phyloP scores from a whole-genome alignment of 23 red algal genomes.

The Cyanidioschyzon merolae region DNA sequence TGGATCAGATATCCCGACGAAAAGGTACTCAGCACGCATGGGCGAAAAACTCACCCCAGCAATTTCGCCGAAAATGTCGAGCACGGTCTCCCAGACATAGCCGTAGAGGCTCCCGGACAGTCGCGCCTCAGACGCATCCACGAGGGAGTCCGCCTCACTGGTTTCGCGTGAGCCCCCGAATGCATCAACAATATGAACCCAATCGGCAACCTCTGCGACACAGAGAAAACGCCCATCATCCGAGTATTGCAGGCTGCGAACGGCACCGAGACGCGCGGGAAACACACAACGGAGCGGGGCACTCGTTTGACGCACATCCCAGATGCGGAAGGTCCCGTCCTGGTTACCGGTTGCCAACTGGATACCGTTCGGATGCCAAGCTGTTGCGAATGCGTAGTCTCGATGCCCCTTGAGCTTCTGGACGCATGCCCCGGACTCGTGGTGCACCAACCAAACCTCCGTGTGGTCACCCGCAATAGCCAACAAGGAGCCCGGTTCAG shows the following conservation, averaged over 20 bases:
- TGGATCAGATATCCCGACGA: conserved; percentile 52
- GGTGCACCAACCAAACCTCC: conserved; percentile 38
- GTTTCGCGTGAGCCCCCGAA: conserved; percentile 23
- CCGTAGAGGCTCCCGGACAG: background rate
- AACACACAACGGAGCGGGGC: conserved; percentile 21
- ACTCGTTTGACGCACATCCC: conserved; percentile 37
- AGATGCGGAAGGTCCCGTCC: conserved; percentile 78
- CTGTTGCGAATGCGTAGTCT: conserved; percentile 76
- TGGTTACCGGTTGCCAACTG: conserved; percentile 79
- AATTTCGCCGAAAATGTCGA: conserved; percentile 83
- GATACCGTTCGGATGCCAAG: conserved; percentile 69
- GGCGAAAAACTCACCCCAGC: conserved; percentile 55
- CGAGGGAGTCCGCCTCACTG: background rate
- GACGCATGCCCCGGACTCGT: conserved; percentile 28
- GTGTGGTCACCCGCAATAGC: conserved; percentile 57
- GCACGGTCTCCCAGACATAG: conserved; percentile 41
- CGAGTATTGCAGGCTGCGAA: conserved; percentile 63
- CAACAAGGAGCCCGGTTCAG: conserved; percentile 31
- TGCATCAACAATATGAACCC: conserved; percentile 75
- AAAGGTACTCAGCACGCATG: conserved; percentile 34
- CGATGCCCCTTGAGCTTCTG: conserved; percentile 48
- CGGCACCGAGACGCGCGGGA: conserved; percentile 43
- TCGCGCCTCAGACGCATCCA: background rate
- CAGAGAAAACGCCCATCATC: conserved; percentile 51
- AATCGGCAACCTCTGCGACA: conserved; percentile 69